Evolutionary conservation across 1,139 yeast genomes (phyloP).

Genomic region (Blastobotrys persicus): DNA sequence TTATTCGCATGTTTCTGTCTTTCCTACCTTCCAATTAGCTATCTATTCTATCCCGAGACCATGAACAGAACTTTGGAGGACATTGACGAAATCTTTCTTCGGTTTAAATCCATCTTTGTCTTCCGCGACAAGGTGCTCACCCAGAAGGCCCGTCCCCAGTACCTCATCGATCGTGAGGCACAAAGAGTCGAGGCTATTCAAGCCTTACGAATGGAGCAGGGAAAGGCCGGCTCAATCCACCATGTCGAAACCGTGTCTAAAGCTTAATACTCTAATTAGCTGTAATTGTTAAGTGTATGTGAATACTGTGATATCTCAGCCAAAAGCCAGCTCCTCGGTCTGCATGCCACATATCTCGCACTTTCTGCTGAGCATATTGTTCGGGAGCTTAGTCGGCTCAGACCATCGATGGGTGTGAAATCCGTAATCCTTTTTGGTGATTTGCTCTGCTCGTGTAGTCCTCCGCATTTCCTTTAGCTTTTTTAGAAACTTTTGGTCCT

Average conservation of each 20-base stretch:
- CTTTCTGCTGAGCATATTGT: slow-evolving; percentile 55
- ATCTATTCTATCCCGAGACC: slow-evolving; percentile 47
- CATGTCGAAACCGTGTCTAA: neutral
- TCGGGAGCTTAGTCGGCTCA: slow-evolving; percentile 47
- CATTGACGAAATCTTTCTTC: slow-evolving; percentile 45
- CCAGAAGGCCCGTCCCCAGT: neutral
- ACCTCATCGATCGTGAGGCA: neutral
- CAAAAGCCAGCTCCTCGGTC: slow-evolving; percentile 62
- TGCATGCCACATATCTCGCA: slow-evolving; percentile 86
- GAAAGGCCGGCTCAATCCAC: neutral
- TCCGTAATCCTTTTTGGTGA: slow-evolving; percentile 64
- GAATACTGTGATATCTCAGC: no score
- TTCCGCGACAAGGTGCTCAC: neutral
- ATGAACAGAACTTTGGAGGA: slow-evolving; percentile 42
- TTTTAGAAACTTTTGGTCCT: slow-evolving; percentile 74
- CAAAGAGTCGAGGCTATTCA: neutral
- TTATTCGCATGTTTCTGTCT: slow-evolving; percentile 38
- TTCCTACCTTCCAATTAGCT: slow-evolving; percentile 37
- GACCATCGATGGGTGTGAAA: slow-evolving; percentile 81
- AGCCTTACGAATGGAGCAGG: neutral
- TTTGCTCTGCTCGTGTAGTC: slow-evolving; percentile 89
- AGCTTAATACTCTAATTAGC: neutral
- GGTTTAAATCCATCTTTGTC: slow-evolving; percentile 18
- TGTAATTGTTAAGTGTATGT: no score
- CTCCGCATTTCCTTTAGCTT: slow-evolving; percentile 82